Base-by-base conservation (phyloP, 2,329 filamentous ascomycete genomes). In the Exophiala bonariae region DNA sequence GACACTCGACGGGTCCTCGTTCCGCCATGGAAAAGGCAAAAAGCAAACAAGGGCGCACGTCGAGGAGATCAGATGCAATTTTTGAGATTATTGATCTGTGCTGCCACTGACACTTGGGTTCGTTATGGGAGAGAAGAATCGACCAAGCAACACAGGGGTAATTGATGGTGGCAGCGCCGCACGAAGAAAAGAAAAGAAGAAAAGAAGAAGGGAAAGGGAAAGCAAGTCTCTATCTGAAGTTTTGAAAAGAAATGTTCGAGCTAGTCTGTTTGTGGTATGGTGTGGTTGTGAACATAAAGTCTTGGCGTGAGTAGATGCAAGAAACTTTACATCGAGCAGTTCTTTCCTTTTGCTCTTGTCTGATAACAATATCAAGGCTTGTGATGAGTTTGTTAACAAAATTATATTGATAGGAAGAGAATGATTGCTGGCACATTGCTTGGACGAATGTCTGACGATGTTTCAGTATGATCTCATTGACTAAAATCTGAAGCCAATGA, bases 91-190 rank as follows among this genome's bases (percentile, higher is more conserved):
- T 86, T 71, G 52, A 66, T 88, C 86, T 91, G 80, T 79, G 84
- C 82, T 83, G 81, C 79, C 81, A 86, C 80, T 83, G 86, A 90
- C 86, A 84, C 86, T 82, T 82, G 72, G 69, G 64, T 66, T 73
- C 75, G 78, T 71, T 68, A 75, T 66, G 58, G 66, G 56, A 63
- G 66, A 63, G 58, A 66, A 65, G 74, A 75, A 66, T 71, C 72
- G 83, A 76, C 77, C 80, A 84, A 86, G 86, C 85, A 90, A 90
- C 85, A 87, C 82, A 85, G 85, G 81, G 79, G 80, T 80, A 74
- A 71, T 41, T 77, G 72, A 66, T 71, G 72, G 79, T 84, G 77
- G 81, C 84, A 82, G 82, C 83, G 85, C 86, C 86, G 86, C 86
- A 90, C 85, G 76, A 88, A 78, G 82, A 79, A 78, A 73, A 73